Evolutionary conservation across 441 rosid species (phyloP), one percentile per base, ranked within the genome.

Genomic region (Corymbia calophylla): DNA sequence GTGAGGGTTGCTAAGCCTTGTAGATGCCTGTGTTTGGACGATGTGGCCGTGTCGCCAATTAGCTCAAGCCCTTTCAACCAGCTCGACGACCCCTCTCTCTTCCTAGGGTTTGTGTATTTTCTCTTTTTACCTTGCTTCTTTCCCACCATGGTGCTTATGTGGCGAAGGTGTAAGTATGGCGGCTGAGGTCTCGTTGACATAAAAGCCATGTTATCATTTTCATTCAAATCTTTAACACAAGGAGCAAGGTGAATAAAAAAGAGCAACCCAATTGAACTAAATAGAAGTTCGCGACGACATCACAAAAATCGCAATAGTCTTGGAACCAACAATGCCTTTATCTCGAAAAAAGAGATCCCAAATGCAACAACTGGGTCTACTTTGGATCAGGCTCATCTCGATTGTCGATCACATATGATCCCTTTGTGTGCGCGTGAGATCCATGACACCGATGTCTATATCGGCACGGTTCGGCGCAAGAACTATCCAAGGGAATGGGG

Each of bases 141-240:
- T 9, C 80, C 47, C 47, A 32, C 25, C 25, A 2, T 2, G 47
- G 14, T 7, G 5, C 11, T 68, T 19, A 32, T 5, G 14, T 2
- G 47, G 47, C 47, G 7, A 5, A 68, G 48, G 48, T 12, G 1
- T 35, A 35, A 39, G 8, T 35, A 21, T 39, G 82, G 29, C 48
- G 2, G 2, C 13, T 2, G 16, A 3, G 2, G 25, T 4, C 3
- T 2, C 0, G 3, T 35, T 21, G 15, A 70, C 5, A 10, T 10
- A 23, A 3, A 35, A 70, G 49, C 15, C 27, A 10, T 21, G 16
- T 6, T 1, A 1, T 35, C 3, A 11, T 10, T 6, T 39, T 35
- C 0, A 1, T 70, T 35, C 6, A 11, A 70, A 11, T 70, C 5
- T 18, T 70, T 19, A 35, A 70, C 1, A 1, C 0, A 35, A 70